Percentiles rank a stretch among this genome's conserved stretches.
Conservation (phyloP, 164 flowering plant species). For the Piper longum region DNA sequence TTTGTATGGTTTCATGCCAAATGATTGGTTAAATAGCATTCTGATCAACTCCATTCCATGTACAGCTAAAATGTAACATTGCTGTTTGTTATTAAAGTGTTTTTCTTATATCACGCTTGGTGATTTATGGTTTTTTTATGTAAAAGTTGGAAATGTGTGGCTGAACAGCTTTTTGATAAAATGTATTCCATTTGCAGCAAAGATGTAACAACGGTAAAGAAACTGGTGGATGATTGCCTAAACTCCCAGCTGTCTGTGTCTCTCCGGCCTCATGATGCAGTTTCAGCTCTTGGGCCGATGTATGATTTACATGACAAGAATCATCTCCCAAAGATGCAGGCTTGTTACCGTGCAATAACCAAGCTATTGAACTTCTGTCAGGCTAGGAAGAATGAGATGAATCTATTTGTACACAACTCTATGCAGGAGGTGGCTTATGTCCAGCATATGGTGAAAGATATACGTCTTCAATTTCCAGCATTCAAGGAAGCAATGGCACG, state of each 20-base stretch:
- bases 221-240: slow-evolving; percentile 80
- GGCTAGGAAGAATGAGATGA: slow-evolving; percentile 85
- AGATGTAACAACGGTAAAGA: slow-evolving; percentile 91
- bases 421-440: slow-evolving; percentile 77
- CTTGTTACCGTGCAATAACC: slow-evolving; percentile 49
- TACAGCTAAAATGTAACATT: no score
- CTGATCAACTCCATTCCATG: no score
- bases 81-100: no score
- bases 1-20: no score
- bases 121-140: no score
- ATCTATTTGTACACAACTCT: slow-evolving; percentile 59
- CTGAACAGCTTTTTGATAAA: no score
- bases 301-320: slow-evolving; percentile 86
- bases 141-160: no score
- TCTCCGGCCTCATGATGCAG: slow-evolving; percentile 97
- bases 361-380: slow-evolving; percentile 55
- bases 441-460: slow-evolving; percentile 61
- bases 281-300: slow-evolving; percentile 98
- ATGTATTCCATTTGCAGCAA: slow-evolving; percentile 47
- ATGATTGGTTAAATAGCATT: no score
- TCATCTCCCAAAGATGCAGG: slow-evolving; percentile 77
- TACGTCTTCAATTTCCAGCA: slow-evolving; percentile 71
- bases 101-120: no score
- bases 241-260: slow-evolving; percentile 67
- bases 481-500: slow-evolving; percentile 81